A percentile compares a stretch with the other conserved stretches of the same genome.
These are phyloP conservation scores for Macrophomina tecta DNA, from an alignment of 2,329 filamentous ascomycete species.

Conservation along the genomic window DNA sequence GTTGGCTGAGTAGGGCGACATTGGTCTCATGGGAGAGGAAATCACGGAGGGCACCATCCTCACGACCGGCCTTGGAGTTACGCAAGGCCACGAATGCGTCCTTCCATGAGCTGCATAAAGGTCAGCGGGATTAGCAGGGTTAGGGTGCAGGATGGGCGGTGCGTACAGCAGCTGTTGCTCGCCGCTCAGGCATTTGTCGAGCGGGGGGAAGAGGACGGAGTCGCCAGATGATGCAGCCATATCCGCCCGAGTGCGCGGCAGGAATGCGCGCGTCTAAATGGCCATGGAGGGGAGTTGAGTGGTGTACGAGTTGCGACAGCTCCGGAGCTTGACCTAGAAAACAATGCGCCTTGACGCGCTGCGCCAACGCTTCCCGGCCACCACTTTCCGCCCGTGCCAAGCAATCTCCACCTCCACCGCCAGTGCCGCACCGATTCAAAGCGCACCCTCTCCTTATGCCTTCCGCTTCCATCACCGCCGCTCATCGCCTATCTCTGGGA, in stretches of 20 bases:
- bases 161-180: conserved; percentile 80
- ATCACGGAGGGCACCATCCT: conserved; percentile 56
- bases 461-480: no score
- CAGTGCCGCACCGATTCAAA: neutral
- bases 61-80: conserved; percentile 52
- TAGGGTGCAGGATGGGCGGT: conserved; percentile 20
- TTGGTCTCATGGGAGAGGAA: conserved; percentile 77
- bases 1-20: conserved; percentile 70
- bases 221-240: conserved; percentile 53
- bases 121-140: conserved; percentile 33
- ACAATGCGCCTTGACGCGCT: conserved; percentile 25
- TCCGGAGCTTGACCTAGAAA: conserved; percentile 25
- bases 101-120: conserved; percentile 64
- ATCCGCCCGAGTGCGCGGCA: conserved; percentile 43
- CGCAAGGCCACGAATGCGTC: conserved; percentile 61
- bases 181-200: conserved; percentile 84
- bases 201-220: conserved; percentile 78
- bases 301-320: conserved; percentile 22
- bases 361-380: conserved; percentile 12
- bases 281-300: conserved; percentile 22
- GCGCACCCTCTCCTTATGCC: neutral
- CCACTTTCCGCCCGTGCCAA: conserved; percentile 4
- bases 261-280: conserved; percentile 21
- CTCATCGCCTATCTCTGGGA: no score
- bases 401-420: neutral